These are phyloP conservation scores for Paramecium tetraurelia DNA, from an alignment of 73 alveolate genomes.

Conservation along the genomic window DNA sequence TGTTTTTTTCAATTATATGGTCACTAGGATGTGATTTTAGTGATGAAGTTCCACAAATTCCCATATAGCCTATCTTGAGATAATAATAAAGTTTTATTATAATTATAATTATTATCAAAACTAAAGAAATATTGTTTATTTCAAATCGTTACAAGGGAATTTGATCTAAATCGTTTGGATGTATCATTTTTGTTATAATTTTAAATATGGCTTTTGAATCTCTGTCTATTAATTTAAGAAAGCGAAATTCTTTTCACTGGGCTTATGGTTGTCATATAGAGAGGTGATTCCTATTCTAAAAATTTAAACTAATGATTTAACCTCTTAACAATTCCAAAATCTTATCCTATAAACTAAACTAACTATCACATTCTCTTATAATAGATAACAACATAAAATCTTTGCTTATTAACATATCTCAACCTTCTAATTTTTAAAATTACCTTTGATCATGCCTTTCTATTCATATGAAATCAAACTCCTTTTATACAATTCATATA, in stretches of 20 bases:
- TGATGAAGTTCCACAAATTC: constrained; percentile 5
- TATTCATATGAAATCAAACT: not conserved
- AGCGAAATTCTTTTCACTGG: not conserved
- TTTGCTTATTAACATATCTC: not conserved
- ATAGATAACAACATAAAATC: not conserved
- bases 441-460: not conserved
- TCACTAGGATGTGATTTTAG: not conserved
- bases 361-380: not conserved
- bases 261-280: not conserved
- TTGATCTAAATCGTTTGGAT: not conserved
- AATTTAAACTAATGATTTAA: not conserved
- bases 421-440: not conserved
- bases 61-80: not conserved
- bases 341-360: not conserved
- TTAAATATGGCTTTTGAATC: not conserved
- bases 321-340: not conserved
- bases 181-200: not conserved
- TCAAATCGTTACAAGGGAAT: not conserved
- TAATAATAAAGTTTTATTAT: not conserved
- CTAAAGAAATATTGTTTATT: not conserved
- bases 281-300: not conserved
- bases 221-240: not conserved
- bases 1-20: not conserved
- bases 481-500: not conserved
- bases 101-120: not conserved